Base-by-base conservation (phyloP, 768 basidiomycete species). In the Mycena belliarum region DNA sequence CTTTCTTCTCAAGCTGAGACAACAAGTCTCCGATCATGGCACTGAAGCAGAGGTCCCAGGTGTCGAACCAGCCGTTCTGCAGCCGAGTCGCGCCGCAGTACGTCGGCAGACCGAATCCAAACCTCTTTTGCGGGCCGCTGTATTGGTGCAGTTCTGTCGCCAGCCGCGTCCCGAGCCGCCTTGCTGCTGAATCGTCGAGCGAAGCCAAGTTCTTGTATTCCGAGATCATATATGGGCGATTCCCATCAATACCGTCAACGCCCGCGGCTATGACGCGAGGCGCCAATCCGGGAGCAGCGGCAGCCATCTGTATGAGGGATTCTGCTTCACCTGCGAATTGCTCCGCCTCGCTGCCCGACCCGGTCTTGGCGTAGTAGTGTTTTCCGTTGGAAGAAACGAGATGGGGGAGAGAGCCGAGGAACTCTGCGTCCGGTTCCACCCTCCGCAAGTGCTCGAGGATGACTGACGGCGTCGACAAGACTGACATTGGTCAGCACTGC, bases 11-110 rank as follows among this genome's bases (percentile, higher is more conserved):
- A 25, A 86, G 71, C 54, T 79, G 79, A 33, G 68, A 66, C 45
- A 89, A 69, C 48, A 93, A 69, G 59, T 83, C 84, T 29, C 76
- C 77, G 28, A 91, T 78, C 78, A 89, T 79, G 15, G 76, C 75
- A 66, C 76, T 76, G 67, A 79, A 92, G 63, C 89, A 90, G 55
- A 79, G 74, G 48, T 86, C 83, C 91, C 91, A 93, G 1, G 76
- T 83, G 20, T 81, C 72, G 65, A 79, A 86, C 87, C 88, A 89
- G 6, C 89, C 89, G 62, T 91, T 91, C 40, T 79, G 75, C 55
- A 88, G 76, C 45, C 82, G 79, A 1, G 91, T 92, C 5, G 77
- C 77, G 7, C 91, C 91, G 60, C 91, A 93, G 66, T 83, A 91
- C 6, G 90, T 92, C 1, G 90, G 88, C 18, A 89, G 79, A 6